Evolutionary conservation across 2,329 filamentous ascomycete species (phyloP).

Genomic region (Sarocladiaceae sp.): DNA sequence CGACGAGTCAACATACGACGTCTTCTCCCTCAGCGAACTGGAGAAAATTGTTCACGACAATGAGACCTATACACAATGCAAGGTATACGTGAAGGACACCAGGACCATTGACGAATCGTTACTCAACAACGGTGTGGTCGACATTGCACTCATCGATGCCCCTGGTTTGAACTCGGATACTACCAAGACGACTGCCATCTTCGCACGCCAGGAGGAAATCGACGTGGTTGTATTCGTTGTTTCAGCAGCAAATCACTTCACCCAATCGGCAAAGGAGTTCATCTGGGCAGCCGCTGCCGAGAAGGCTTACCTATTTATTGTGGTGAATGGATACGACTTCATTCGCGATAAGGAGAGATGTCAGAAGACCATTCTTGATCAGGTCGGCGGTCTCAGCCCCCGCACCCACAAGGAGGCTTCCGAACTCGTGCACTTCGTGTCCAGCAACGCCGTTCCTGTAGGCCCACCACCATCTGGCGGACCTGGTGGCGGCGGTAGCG

Average conservation of each 20-base stretch:
- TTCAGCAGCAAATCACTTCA: constrained; percentile 96
- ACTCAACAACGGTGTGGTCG: constrained; percentile 94
- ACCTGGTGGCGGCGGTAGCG: constrained; percentile 49
- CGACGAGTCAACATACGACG: constrained; percentile 91
- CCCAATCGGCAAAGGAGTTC: constrained; percentile 94
- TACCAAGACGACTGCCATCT: constrained; percentile 94
- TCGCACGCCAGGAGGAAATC: constrained; percentile 96
- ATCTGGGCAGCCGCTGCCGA: constrained; percentile 93
- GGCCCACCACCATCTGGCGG: constrained; percentile 53
- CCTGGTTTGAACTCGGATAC: constrained; percentile 95
- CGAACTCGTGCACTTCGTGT: constrained; percentile 96
- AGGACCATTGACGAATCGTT: constrained; percentile 87
- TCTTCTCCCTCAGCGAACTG: constrained; percentile 71
- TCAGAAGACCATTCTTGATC: constrained; percentile 88
- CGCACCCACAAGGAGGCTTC: constrained; percentile 87
- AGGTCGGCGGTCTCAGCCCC: constrained; percentile 82
- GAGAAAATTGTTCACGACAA: constrained; percentile 91
- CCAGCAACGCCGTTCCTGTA: constrained; percentile 89
- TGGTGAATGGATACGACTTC: constrained; percentile 94
- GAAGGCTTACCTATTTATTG: constrained; percentile 98
- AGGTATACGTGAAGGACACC: constrained; percentile 91
- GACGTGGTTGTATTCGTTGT: constrained; percentile 99
- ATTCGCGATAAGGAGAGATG: constrained; percentile 90
- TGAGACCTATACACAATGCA: constrained; percentile 86
- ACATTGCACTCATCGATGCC: constrained; percentile 95